Evolutionary conservation across 2,329 filamentous ascomycete genomes (phyloP), one percentile per base, ranked within the genome.

Genomic region (Claviceps quebecensis): DNA sequence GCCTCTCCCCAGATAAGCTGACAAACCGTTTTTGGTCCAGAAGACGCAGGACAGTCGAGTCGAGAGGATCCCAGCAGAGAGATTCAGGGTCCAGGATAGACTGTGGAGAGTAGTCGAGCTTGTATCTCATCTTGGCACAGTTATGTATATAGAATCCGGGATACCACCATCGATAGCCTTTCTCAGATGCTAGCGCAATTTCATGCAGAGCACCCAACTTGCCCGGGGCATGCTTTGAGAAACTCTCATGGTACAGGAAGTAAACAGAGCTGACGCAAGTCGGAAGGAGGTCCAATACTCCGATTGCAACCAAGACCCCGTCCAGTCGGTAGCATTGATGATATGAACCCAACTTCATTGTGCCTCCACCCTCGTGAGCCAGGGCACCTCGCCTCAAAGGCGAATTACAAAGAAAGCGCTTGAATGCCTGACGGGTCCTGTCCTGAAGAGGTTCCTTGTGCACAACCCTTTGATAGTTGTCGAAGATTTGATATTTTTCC

Each of bases 101-200:
- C 61, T 88, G 84, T 1, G 86, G 86, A 11, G 74, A 72, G 63
- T 86, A 93, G 61, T 89, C 83, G 53, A 82, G 84, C 70, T 93
- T 93, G 71, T 93, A 93, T 58, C 75, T 74, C 87, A 93, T 91
- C 70, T 93, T 93, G 50, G 77, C 73, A 60, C 86, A 91, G 51
- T 71, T 80, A 63, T 90, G 86, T 53, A 93, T 91, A 60, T 91
- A 93, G 65, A 81, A 91, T 5, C 87, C 82, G 5, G 76, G 83
- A 66, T 91, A 93, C 76, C 87, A 93, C 72, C 80, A 88, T 44
- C 75, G 69, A 59, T 90, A 89, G 0, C 78, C 82, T 5, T 71
- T 72, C 60, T 91, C 86, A 2, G 74, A 67, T 0, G 86, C 83
- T 29, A 93, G 65, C 0, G 80, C 72, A 54, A 87, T 84, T 65